Evolutionary conservation across 2,329 filamentous ascomycete species (phyloP).

Genomic region (Fusarium clavum): DNA sequence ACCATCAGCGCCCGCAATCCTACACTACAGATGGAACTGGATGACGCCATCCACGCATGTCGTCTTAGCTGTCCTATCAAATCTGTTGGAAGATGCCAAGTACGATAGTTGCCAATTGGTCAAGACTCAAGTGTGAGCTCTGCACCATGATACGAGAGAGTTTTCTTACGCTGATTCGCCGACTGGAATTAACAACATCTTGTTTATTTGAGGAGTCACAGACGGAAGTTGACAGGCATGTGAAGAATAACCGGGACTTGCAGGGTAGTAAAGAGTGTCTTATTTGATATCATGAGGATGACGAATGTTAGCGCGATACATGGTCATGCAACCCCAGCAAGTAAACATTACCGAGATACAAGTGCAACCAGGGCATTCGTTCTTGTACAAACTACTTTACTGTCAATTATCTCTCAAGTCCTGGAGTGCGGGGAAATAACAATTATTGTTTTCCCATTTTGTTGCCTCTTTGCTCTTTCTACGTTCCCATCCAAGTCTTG

Average conservation of each 20-base stretch:
- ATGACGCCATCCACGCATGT: slow-evolving; percentile 33
- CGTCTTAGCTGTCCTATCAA: slow-evolving; percentile 20
- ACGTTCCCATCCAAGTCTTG: neutral
- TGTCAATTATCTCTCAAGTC: neutral
- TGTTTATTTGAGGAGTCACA: slow-evolving; percentile 4
- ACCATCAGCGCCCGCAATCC: slow-evolving; percentile 16
- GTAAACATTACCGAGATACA: neutral
- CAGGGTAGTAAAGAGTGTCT: slow-evolving; percentile 12
- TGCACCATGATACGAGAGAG: neutral
- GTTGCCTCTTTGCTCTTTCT: neutral
- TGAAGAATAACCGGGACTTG: slow-evolving; percentile 21
- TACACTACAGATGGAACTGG: slow-evolving; percentile 9
- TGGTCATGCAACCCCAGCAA: neutral
- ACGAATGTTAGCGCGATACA: slow-evolving; percentile 17
- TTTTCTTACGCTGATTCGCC: slow-evolving; percentile 1
- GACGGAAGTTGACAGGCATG: slow-evolving; percentile 13
- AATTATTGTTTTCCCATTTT: neutral
- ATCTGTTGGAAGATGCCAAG: slow-evolving; percentile 7
- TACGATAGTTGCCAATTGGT: slow-evolving; percentile 8
- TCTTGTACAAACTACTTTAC: neutral
- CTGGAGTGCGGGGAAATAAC: slow-evolving; percentile 18
- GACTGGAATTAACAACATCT: slow-evolving; percentile 3
- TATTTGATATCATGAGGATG: slow-evolving; percentile 19
- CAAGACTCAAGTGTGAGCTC: slow-evolving; percentile 3
- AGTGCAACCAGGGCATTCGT: neutral